Base-by-base conservation (phyloP, 2,329 filamentous ascomycete species). In the Fusarium nanum region DNA sequence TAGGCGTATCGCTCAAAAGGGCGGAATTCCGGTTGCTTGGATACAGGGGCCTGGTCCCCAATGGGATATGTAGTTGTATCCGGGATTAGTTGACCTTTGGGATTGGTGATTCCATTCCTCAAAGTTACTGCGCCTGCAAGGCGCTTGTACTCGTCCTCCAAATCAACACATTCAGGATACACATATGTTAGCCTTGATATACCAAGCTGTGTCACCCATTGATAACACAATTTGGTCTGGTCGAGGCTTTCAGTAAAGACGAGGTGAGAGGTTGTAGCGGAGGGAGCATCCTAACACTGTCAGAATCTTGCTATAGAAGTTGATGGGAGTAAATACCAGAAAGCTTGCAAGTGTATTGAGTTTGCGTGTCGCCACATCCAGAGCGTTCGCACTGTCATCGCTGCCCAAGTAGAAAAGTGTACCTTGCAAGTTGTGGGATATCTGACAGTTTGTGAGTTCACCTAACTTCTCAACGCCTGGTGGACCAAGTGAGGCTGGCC, bases 361-460 rank as follows among this genome's bases (percentile, higher is more conserved):
- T 14, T 72, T 76, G 20, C 30, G 47, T 8, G 67, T 52, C 6
- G 68, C 63, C 7, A 64, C 55, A 6, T 67, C 23, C 16, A 79
- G 13, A 10, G 46, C 41, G 8, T 56, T 30, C 18, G 23, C 14
- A 9, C 55, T 50, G 4, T 55, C 14, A 7, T 64, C 32, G 5
- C 74, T 74, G 5, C 75, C 78, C 12, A 80, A 67, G 16, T 80
- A 80, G 4, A 79, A 11, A 12, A 76, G 23, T 12, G 73, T 71
- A 2, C 70, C 69, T 20, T 32, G 63, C 20, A 78, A 44, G n/a
- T 79, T 79, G 61, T 76, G 27, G 1, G 78, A 74, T 8, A 79
- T 56, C 11, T 67, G 28, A 45, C 77, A 79, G 0, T 60, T 50
- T 1, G 55, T 54, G 16, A 52, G 47, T 3, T 61, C 40, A 10